These are phyloP conservation scores for Ophiosphaerella herpotricha DNA, from an alignment of 2,329 filamentous ascomycete species.

Conservation along the genomic window DNA sequence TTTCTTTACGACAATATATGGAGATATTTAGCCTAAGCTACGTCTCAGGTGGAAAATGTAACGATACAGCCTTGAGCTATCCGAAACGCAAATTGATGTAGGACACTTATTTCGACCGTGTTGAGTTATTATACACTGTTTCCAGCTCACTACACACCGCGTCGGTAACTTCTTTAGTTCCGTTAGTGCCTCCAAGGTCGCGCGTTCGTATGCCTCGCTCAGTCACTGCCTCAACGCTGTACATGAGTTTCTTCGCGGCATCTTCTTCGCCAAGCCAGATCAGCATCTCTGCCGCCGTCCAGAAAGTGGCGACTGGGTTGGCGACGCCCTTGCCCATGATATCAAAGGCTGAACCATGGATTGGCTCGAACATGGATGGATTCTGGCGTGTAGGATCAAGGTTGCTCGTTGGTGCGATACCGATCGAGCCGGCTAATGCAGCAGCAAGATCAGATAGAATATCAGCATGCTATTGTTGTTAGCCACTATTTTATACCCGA, in stretches of 20 bases:
- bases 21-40: too few species aligned
- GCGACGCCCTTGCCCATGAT: conserved; percentile 62
- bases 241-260: conserved; percentile 56
- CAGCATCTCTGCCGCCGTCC: conserved; percentile 64
- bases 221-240: conserved; percentile 59
- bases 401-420: conserved; percentile 73
- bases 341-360: conserved; percentile 64
- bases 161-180: conserved; percentile 50
- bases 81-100: too few species aligned
- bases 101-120: neutral
- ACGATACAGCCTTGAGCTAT: too few species aligned
- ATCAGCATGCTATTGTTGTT: conserved; percentile 55
- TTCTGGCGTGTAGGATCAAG: conserved; percentile 66
- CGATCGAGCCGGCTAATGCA: conserved; percentile 70
- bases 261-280: conserved; percentile 61
- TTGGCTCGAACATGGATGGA: conserved; percentile 67
- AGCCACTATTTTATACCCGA: conserved; percentile 61
- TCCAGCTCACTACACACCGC: conserved; percentile 49
- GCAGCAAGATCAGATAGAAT: conserved; percentile 74
- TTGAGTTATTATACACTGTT: conserved; percentile 11
- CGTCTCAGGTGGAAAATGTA: too few species aligned
- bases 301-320: conserved; percentile 64
- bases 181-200: conserved; percentile 57
- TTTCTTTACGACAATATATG: too few species aligned
- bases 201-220: conserved; percentile 58